phyloP scores from a whole-genome alignment of 169 alveolate genomes.

The Plasmodium relictum region DNA sequence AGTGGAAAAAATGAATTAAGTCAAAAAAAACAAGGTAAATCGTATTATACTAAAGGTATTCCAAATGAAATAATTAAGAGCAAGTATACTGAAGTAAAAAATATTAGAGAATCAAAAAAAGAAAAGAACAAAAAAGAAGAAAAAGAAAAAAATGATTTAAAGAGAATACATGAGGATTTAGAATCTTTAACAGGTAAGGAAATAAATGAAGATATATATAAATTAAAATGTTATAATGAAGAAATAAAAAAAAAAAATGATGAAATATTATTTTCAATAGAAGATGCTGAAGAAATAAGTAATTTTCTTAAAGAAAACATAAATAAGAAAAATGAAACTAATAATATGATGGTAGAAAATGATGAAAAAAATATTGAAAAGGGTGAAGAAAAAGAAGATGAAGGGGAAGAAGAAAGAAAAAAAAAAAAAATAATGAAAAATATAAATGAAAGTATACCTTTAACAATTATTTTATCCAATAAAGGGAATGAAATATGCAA shows the following conservation, averaged over 20 bases:
- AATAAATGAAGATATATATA: neutral
- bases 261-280: slow-evolving; percentile 15
- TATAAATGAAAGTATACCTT: slow-evolving; percentile 61
- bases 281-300: slow-evolving; percentile 60
- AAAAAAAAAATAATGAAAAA: slow-evolving; percentile 43
- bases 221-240: neutral
- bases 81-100: too few relatives aligned
- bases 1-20: too few relatives aligned
- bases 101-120: too few relatives aligned
- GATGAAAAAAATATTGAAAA: neutral
- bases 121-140: too few relatives aligned
- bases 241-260: slow-evolving; percentile 6
- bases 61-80: too few relatives aligned
- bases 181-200: neutral
- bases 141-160: too few relatives aligned
- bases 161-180: too few relatives aligned
- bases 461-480: slow-evolving; percentile 34
- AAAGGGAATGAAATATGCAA: slow-evolving; percentile 73
- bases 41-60: too few relatives aligned
- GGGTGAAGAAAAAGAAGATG: slow-evolving; percentile 14
- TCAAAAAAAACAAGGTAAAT: too few relatives aligned
- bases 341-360: neutral
- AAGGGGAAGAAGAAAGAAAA: slow-evolving; percentile 44
- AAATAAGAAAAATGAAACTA: slow-evolving; percentile 15
- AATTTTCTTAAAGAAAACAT: slow-evolving; percentile 25